Evolutionary conservation across 2,329 filamentous ascomycete species (phyloP), one percentile per base, ranked within the genome.

Genomic region (Sordariomycetes sp.): DNA sequence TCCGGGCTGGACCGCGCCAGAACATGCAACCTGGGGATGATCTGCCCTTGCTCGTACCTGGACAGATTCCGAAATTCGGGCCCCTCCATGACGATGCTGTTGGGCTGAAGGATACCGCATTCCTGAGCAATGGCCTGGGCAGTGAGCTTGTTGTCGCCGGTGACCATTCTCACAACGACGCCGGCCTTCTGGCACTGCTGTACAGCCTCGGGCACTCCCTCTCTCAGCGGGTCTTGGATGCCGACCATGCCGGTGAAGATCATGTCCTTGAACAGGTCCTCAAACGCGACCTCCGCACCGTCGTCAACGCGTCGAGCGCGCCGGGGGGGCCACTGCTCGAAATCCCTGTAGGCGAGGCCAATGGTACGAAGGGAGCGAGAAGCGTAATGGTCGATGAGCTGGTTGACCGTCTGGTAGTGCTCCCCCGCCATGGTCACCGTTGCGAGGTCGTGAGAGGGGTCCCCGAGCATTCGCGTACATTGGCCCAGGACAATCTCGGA

Each of bases 151-250:
- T 93, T 92, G 73, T 93, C 89, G 62, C 89, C 89, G 4, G 89
- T 93, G 2, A 93, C 89, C 89, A 93, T 93, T 66, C 89, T 87
- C 20, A 92, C 88, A 61, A 87, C 81, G 12, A 93, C 88, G 60
- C 89, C 89, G 4, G 89, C 89, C 59, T 80, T 78, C 67, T 92
- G 87, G 66, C 89, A 92, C 59, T 85, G 78, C 60, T 75, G 76
- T 32, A 93, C 88, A 12, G 89, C 88, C 56, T 90, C 82, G 1
- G 77, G 77, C n/a, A 92, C 89, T 61, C 88, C 88, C 0, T 81
- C 78, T 61, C 89, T 87, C 14, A 92, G 79, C 52, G 89, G 89
- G 69, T 93, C 89, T 67, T 92, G 89, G 61, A 93, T 92, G 65
- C 89, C 89, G 55, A 91, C 87, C 65, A 92, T 77, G 34, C 83